phyloP scores from a whole-genome alignment of 495 filamentous ascomycete species.

The Penicillium longicatenatum region DNA sequence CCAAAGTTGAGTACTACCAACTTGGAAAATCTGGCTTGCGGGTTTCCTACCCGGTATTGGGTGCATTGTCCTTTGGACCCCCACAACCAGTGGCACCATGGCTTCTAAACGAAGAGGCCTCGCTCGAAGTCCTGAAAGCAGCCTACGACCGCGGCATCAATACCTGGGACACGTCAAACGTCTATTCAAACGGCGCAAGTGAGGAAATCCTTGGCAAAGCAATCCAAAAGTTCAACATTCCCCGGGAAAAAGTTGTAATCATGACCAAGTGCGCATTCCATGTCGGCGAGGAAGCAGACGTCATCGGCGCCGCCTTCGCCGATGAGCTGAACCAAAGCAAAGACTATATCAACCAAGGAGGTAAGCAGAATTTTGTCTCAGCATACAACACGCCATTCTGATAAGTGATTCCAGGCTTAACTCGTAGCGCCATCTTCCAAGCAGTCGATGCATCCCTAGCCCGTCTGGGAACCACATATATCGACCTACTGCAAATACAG shows the following conservation, averaged over 20 bases:
- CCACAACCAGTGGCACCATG: conserved; percentile 51
- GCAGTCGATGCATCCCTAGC: conserved; percentile 59
- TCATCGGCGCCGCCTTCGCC: neutral
- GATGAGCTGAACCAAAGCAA: conserved; percentile 19
- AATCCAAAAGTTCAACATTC: conserved; percentile 67
- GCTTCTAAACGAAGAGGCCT: conserved; percentile 61
- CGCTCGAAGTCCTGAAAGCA: conserved; percentile 62
- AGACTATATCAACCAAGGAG: conserved; percentile 38
- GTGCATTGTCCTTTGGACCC: conserved; percentile 62
- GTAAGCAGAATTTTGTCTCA: conserved; percentile 14
- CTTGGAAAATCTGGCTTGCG: conserved; percentile 48
- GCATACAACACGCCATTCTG: neutral
- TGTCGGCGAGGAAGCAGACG: neutral
- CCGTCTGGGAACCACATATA: conserved; percentile 60
- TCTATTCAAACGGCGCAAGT: conserved; percentile 65
- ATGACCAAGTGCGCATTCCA: conserved; percentile 60
- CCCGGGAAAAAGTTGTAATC: conserved; percentile 67
- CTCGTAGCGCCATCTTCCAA: conserved; percentile 58
- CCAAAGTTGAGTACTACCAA: conserved; percentile 6
- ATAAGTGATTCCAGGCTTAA: conserved; percentile 41
- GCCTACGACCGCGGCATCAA: conserved; percentile 66
- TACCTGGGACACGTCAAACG: conserved; percentile 50
- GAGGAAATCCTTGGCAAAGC: conserved; percentile 72
- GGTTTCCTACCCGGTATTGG: conserved; percentile 64
- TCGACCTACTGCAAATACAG: conserved; percentile 70